Percentiles rank a stretch among this genome's conserved stretches.
Conservation (phyloP, 768 basidiomycete species). For the Auricularia heimuer region DNA sequence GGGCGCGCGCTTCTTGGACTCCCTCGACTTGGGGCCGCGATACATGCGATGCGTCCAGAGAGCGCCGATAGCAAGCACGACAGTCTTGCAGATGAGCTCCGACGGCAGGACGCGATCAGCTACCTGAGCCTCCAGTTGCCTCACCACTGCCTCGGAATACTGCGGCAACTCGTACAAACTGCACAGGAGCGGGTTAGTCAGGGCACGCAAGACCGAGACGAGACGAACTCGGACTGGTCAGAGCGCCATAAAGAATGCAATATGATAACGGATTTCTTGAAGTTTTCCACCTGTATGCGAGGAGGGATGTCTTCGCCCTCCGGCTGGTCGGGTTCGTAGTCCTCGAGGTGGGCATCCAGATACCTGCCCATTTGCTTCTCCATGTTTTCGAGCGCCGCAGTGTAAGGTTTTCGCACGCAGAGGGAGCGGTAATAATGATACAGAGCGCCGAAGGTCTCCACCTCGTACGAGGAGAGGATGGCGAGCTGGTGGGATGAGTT, state of each 20-base stretch:
- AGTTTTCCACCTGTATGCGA: slow-evolving; percentile 45
- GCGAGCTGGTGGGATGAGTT: slow-evolving; percentile 96
- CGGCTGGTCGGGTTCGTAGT: slow-evolving; percentile 4
- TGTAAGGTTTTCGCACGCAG: slow-evolving; percentile 77
- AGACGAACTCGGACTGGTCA: slow-evolving; percentile 45
- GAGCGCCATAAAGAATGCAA: slow-evolving; percentile 68
- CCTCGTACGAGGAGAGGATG: slow-evolving; percentile 76
- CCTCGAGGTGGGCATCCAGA: slow-evolving; percentile 3
- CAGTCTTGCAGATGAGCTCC: slow-evolving; percentile 65
- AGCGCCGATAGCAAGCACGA: slow-evolving; percentile 68
- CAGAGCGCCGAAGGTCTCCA: slow-evolving; percentile 70
- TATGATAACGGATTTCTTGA: slow-evolving; percentile 67
- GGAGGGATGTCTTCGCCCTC: slow-evolving; percentile 30
- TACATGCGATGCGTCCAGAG: slow-evolving; percentile 79
- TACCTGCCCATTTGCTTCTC: slow-evolving; percentile 26
- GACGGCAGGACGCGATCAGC: slow-evolving; percentile 60
- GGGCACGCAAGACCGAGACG: slow-evolving; percentile 5
- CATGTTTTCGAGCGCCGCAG: slow-evolving; percentile 80
- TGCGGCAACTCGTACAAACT: slow-evolving; percentile 35
- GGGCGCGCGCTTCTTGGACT: slow-evolving; percentile 25
- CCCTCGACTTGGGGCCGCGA: slow-evolving; percentile 25
- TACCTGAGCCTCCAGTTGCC: slow-evolving; percentile 52
- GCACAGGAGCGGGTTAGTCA: slow-evolving; percentile 33
- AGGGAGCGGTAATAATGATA: slow-evolving; percentile 88
- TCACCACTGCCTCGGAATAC: slow-evolving; percentile 28